Evolutionary conservation across 2,329 filamentous ascomycete species (phyloP).

Genomic region (Cladophialophora exuberans): DNA sequence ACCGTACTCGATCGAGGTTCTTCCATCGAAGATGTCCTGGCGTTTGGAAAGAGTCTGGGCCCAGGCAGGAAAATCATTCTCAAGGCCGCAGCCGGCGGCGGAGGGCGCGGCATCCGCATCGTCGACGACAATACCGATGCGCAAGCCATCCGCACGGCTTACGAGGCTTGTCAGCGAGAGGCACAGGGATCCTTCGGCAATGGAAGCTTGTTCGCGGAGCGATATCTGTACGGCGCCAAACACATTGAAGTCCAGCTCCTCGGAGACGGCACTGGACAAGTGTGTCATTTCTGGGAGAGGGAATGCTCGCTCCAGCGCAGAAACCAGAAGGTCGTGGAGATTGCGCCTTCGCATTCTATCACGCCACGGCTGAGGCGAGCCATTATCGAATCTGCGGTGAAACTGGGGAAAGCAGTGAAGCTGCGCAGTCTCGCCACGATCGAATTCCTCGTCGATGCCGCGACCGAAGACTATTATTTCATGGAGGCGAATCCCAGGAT

Average conservation of each 20-base stretch:
- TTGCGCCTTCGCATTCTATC: slow-evolving; percentile 94
- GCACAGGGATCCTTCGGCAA: slow-evolving; percentile 97
- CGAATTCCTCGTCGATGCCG: slow-evolving; percentile 96
- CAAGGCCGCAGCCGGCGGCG: slow-evolving; percentile 97
- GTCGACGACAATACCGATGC: slow-evolving; percentile 81
- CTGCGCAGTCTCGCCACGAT: slow-evolving; percentile 98
- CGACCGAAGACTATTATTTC: slow-evolving; percentile 82
- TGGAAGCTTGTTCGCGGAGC: slow-evolving; percentile 97
- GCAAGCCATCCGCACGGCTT: slow-evolving; percentile 68
- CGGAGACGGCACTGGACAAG: slow-evolving; percentile 95
- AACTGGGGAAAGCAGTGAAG: slow-evolving; percentile 90
- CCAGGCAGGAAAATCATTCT: slow-evolving; percentile 80
- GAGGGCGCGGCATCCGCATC: slow-evolving; percentile 98
- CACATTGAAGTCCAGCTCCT: slow-evolving; percentile 98
- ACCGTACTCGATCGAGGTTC: slow-evolving; percentile 88
- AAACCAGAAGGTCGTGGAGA: slow-evolving; percentile 98
- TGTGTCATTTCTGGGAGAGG: slow-evolving; percentile 97
- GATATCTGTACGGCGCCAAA: slow-evolving; percentile 97
- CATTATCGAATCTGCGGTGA: slow-evolving; percentile 88
- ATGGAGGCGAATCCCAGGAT: slow-evolving; percentile 64
- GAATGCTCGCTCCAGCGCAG: slow-evolving; percentile 98
- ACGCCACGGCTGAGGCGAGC: slow-evolving; percentile 79
- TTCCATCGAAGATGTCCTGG: slow-evolving; percentile 88
- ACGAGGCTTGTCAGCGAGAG: slow-evolving; percentile 95
- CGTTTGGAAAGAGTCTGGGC: slow-evolving; percentile 58